Base-by-base conservation (phyloP, 176 grass and related monocot species). In the Aechmea fasciata region DNA sequence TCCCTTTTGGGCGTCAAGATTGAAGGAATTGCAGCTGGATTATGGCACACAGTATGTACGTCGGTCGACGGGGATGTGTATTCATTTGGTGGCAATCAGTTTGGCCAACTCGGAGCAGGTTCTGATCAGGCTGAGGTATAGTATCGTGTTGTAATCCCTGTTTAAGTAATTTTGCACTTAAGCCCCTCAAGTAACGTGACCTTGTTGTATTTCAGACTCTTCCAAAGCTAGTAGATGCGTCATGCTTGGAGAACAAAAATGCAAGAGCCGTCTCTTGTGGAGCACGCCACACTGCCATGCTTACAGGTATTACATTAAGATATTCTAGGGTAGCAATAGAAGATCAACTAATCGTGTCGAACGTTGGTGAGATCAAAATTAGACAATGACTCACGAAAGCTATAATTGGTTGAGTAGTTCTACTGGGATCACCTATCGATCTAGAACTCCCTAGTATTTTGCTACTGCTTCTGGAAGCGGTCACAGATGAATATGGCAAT, bases 81-180 rank as follows among this genome's bases (percentile, higher is more conserved):
- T 81, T 88, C 95, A 14, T 99, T 99, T 28, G 95, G 95, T 67
- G 90, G 95, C 25, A 99, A 99, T 68, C 95, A 99, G 66, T 99
- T 99, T 49, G 95, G 95, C 11, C 95, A 99, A 83, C 90, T 99
- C 18, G 95, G 95, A 22, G 82, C 83, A 70, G 87, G 95, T 75
- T 99, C 90, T 88, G 90, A 99, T 81, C 95, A 99, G 81, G 87
- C 90, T 70, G 95, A 99, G 90, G 95, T 99, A 76, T 18, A 57
- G 17, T 26, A 26, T 75, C 3, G 22, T 28, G 20, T 41, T 41
- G 4, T 41, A 41, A 41, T 41, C 33, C 33, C 33, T 41, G 33
- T 41, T 41, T 41, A 41, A 7, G 33, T 41, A 41, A 41, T 41
- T 41, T 41, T 41, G 33, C 33, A 41, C 33, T 52, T 66, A 11